Conservation (phyloP, 208 protist species). For the Strigomonas galati region DNA sequence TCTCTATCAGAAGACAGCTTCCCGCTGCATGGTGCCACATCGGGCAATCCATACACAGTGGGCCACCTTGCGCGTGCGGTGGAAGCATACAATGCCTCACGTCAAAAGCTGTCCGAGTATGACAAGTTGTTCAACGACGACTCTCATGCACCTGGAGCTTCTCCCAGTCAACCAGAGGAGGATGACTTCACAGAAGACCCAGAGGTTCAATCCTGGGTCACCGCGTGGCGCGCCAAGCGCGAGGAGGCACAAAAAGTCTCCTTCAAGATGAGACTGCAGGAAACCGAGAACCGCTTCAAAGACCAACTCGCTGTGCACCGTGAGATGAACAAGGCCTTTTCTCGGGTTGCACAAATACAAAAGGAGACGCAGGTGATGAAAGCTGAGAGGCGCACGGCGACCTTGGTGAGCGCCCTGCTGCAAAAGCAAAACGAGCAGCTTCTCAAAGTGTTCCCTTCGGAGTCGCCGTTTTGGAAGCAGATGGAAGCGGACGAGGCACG, state of each 20-base stretch:
- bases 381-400: slow-evolving; percentile 23
- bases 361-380: slow-evolving; percentile 27
- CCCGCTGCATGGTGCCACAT: background rate
- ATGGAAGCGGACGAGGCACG: slow-evolving; percentile 15
- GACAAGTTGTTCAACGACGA: background rate
- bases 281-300: slow-evolving; percentile 38
- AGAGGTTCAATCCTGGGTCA: slow-evolving; percentile 7
- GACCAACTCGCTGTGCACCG: slow-evolving; percentile 60
- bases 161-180: no score
- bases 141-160: no score
- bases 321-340: slow-evolving; percentile 17
- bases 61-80: background rate
- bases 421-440: slow-evolving; percentile 16
- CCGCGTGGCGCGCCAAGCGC: slow-evolving; percentile 1
- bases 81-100: background rate
- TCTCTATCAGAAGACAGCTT: background rate
- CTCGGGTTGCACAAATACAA: slow-evolving; percentile 22
- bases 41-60: background rate
- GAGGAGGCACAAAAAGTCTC: slow-evolving; percentile 3
- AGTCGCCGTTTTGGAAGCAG: slow-evolving; percentile 12
- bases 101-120: background rate
- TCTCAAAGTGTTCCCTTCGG: slow-evolving; percentile 1
- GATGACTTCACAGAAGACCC: background rate
- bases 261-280: slow-evolving; percentile 11
- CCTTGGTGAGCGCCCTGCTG: slow-evolving; percentile 18